Base-by-base conservation (phyloP, 2,329 filamentous ascomycete genomes). In the Trichoderma koningii region DNA sequence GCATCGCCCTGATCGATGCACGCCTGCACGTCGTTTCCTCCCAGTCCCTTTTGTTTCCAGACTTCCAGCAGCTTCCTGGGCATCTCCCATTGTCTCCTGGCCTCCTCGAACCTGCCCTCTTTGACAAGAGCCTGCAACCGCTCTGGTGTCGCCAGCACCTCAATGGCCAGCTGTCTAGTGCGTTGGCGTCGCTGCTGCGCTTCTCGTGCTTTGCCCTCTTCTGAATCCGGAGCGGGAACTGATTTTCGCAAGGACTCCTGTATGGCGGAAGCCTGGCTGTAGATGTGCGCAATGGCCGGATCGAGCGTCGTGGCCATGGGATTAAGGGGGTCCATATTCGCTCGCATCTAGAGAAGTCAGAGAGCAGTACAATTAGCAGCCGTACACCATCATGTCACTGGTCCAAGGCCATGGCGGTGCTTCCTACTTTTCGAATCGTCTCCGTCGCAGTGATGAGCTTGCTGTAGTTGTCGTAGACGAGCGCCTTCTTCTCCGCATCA, bases 401-500 rank as follows among this genome's bases (percentile, higher is more conserved):
- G 26, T 28, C 26, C 53, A 17, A 41, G 21, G 53, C 21, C 15
- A 5, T 64, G 14, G 21, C 9, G 28, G 42, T 15, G 30, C 14
- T 14, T 53, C 56, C 17, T 70, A 87, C 86, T 79, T 91, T 92
- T 56, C 91, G 86, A 72, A 99, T 99, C 3, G 94, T 98, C 77
- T 97, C 94, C 12, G 96, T 97, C 1, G 95, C 95, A n/a, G 89
- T 87, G 70, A 99, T 97, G 70, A 99, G 80, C 79, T 98, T 98
- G 70, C 90, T 95, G 77, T 98, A 99, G 75, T 99, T 99, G 76
- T 99, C 94, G 76, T 99, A 99, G 5, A 99, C 95, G 67, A 99
- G 80, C 1, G 94, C 93, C 79, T 99, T 99, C 77, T 95, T 90
- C 82, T 99, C 95, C 26, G 94, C 94, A 73, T 98, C 95, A 19